Conservation (phyloP, 495 filamentous ascomycete genomes). For the Staphylotrichum tortipilum region DNA sequence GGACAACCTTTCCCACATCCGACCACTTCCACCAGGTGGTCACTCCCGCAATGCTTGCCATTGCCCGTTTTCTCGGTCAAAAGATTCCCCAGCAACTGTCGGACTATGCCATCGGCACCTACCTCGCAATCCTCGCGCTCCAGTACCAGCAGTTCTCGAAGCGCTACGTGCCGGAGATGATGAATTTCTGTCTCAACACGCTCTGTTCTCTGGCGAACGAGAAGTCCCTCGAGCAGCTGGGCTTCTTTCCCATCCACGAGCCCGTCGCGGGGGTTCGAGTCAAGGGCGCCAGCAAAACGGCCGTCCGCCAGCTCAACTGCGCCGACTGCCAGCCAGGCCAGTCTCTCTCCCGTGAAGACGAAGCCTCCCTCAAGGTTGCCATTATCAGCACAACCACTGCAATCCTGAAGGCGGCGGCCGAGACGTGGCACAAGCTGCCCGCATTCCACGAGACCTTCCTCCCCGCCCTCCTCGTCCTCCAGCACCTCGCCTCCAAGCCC, state of each 20-base stretch:
- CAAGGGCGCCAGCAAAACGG: conserved; percentile 22
- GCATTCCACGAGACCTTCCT: conserved; percentile 67
- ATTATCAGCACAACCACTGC: conserved; percentile 48
- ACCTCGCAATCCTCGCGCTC: conserved; percentile 62
- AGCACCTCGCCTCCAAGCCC: conserved; percentile 43
- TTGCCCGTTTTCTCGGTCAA: conserved; percentile 75
- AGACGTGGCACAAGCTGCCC: conserved; percentile 55
- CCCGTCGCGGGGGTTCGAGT: conserved; percentile 47
- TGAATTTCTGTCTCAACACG: conserved; percentile 71
- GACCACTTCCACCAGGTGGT: conserved; percentile 93
- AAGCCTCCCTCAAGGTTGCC: conserved; percentile 44
- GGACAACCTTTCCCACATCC: conserved; percentile 81
- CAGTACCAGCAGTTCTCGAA: conserved; percentile 75
- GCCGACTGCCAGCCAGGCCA: conserved; percentile 42
- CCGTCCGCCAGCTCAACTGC: conserved; percentile 36
- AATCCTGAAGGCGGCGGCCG: conserved; percentile 51
- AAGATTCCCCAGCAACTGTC: conserved; percentile 52
- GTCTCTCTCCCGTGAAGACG: conserved; percentile 26
- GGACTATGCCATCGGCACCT: conserved; percentile 67
- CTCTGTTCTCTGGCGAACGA: conserved; percentile 58
- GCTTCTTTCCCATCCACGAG: conserved; percentile 56
- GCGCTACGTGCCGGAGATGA: conserved; percentile 78
- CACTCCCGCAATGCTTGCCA: conserved; percentile 76
- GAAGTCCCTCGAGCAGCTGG: conserved; percentile 35
- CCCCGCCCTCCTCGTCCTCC: conserved; percentile 47